Evolutionary conservation across 2,329 filamentous ascomycete species (phyloP).

Genomic region (Parastagonospora avenae): DNA sequence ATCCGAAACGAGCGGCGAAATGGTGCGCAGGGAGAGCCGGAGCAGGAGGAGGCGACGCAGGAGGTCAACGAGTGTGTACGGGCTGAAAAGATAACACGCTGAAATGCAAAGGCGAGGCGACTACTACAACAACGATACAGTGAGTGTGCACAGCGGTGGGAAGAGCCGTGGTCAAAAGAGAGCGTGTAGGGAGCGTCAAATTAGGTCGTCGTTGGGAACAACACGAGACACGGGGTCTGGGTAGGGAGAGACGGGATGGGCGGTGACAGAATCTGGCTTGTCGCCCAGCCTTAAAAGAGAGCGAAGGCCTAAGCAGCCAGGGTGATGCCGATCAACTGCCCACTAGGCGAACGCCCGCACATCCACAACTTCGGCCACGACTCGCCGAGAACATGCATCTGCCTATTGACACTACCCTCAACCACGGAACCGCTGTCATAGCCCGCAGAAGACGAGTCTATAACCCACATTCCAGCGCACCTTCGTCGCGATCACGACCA

Average conservation of each 20-base stretch:
- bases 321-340: background rate
- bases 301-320: background rate
- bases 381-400: no score
- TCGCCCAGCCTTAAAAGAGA: slow-evolving; percentile 5
- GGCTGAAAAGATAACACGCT: no score
- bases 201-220: background rate
- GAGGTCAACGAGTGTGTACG: slow-evolving; percentile 1
- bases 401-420: no score
- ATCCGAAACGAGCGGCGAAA: slow-evolving; percentile 8
- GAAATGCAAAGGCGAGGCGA: no score
- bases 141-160: no score
- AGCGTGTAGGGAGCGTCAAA: background rate
- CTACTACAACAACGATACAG: no score
- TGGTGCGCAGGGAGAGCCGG: slow-evolving; percentile 2
- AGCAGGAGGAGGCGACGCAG: background rate
- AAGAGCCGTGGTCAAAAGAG: no score
- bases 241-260: slow-evolving; percentile 8
- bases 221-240: background rate
- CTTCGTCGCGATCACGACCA: no score
- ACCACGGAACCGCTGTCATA: no score
- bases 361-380: no score
- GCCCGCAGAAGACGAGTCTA: no score
- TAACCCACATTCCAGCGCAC: no score
- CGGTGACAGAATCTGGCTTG: slow-evolving; percentile 3
- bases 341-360: background rate